Evolutionary conservation across 768 basidiomycete genomes (phyloP).

Genomic region (Mycena rosella): DNA sequence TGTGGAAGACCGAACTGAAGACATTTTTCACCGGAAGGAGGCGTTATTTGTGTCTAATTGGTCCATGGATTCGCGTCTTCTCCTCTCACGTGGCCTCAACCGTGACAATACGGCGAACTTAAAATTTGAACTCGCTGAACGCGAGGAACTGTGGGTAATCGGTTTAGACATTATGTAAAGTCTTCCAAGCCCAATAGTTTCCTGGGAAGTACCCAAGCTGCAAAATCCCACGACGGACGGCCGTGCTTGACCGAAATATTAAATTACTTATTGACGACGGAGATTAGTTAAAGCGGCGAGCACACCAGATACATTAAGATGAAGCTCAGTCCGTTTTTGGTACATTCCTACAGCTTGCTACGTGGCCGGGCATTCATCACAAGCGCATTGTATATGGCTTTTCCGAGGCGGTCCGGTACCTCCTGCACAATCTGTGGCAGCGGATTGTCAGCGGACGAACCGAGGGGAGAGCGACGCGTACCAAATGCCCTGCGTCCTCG

Average conservation of each 20-base stretch:
- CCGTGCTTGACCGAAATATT: not conserved
- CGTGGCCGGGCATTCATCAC: conserved; percentile 19
- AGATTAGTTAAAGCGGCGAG: not conserved
- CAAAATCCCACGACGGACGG: not conserved
- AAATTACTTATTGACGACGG: not conserved
- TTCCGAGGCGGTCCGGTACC: conserved; percentile 41
- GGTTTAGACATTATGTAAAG: too few relatives aligned
- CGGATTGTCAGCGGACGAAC: not conserved
- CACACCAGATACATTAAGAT: too few relatives aligned
- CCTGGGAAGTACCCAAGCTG: not conserved
- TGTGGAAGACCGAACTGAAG: too few relatives aligned
- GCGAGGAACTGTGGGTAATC: too few relatives aligned
- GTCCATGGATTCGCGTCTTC: too few relatives aligned
- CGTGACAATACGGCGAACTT: too few relatives aligned
- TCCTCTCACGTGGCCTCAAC: too few relatives aligned
- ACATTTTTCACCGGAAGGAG: too few relatives aligned
- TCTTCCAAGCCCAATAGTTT: too few relatives aligned
- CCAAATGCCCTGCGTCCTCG: conserved; percentile 50
- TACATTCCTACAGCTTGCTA: conserved; percentile 19
- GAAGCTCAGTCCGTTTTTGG: too few relatives aligned
- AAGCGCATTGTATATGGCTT: conserved; percentile 42
- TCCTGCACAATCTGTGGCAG: conserved; percentile 31
- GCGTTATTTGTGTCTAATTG: too few relatives aligned
- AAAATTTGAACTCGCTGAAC: too few relatives aligned
- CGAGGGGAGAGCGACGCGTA: conserved; percentile 17